Conservation (phyloP, 768 basidiomycete genomes). For the Boletus vermiculosoides region DNA sequence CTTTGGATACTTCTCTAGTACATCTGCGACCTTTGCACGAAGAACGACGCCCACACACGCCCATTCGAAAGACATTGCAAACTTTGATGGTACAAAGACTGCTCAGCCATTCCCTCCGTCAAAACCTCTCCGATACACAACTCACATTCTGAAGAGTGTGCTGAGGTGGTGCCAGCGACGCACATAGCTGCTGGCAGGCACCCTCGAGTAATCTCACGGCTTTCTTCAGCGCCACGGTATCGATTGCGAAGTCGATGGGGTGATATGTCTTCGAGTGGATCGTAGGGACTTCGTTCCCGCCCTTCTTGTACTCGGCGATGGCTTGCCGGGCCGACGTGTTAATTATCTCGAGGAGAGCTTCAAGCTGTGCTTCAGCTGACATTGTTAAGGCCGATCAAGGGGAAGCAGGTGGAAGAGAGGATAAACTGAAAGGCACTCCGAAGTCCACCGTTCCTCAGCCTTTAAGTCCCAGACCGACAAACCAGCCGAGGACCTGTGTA, state of each 20-base stretch:
- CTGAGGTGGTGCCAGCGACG: conserved; percentile 28
- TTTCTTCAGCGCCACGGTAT: conserved; percentile 24
- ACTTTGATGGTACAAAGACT: not conserved
- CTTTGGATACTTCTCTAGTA: conserved; percentile 22
- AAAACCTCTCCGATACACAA: not conserved
- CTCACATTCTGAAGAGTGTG: conserved; percentile 29
- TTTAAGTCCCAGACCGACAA: conserved; percentile 4
- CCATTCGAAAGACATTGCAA: conserved; percentile 25
- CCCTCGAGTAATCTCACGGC: conserved; percentile 29
- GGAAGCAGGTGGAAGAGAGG: not conserved
- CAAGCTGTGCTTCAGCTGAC: conserved; percentile 30
- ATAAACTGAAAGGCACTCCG: not conserved
- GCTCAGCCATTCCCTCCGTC: not conserved
- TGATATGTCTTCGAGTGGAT: conserved; percentile 23
- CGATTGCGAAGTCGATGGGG: conserved; percentile 21
- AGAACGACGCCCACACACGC: conserved; percentile 26
- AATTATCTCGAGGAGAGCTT: conserved; percentile 33
- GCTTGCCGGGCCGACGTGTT: conserved; percentile 27
- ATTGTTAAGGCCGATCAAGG: not conserved
- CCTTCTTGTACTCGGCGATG: conserved; percentile 28
- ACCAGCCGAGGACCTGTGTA: not conserved
- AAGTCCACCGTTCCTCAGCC: not conserved
- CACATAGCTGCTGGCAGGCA: conserved; percentile 28
- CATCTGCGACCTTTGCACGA: conserved; percentile 29
- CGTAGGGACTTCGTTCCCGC: conserved; percentile 22